These are phyloP conservation scores for Sporothrix pseudoabietina DNA, from an alignment of 2,329 filamentous ascomycete species.

Conservation along the genomic window DNA sequence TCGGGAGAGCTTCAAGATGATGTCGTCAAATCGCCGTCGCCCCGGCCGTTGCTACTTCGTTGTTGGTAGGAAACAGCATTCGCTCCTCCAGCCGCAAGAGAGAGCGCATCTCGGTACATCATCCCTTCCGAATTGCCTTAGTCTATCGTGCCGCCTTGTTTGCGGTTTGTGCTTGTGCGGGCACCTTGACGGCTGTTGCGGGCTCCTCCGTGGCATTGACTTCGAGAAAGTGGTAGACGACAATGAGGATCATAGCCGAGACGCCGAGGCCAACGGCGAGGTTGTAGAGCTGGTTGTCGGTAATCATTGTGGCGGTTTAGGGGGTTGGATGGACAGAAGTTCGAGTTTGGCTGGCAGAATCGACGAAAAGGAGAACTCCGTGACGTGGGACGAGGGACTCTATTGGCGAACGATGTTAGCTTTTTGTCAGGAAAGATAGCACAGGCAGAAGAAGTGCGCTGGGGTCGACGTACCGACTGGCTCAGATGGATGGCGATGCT, in stretches of 20 bases:
- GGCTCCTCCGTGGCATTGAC: constrained; percentile 68
- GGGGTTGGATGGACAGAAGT: neutral
- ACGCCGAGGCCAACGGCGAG: constrained; percentile 92
- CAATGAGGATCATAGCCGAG: constrained; percentile 85
- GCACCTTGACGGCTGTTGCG: constrained; percentile 29
- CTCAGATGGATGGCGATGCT: neutral
- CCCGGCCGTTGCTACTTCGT: neutral
- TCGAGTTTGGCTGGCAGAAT: neutral
- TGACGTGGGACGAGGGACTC: neutral
- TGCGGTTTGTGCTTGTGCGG: constrained; percentile 21
- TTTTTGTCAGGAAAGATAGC: neutral
- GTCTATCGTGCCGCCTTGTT: constrained; percentile 28
- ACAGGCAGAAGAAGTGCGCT: neutral
- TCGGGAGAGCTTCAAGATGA: neutral
- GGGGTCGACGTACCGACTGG: neutral
- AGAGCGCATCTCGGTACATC: neutral
- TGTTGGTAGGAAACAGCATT: neutral
- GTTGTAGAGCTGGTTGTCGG: constrained; percentile 86
- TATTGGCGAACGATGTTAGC: neutral
- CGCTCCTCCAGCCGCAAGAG: neutral
- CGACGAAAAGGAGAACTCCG: neutral
- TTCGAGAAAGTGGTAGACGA: constrained; percentile 95
- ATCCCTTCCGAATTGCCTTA: neutral
- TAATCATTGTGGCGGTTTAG: constrained; percentile 71
- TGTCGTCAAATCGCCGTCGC: neutral